A percentile compares a stretch with the other conserved stretches of the same genome.
These are phyloP conservation scores for Lepraria neglecta DNA, from an alignment of 495 filamentous ascomycete species.

Conservation along the genomic window DNA sequence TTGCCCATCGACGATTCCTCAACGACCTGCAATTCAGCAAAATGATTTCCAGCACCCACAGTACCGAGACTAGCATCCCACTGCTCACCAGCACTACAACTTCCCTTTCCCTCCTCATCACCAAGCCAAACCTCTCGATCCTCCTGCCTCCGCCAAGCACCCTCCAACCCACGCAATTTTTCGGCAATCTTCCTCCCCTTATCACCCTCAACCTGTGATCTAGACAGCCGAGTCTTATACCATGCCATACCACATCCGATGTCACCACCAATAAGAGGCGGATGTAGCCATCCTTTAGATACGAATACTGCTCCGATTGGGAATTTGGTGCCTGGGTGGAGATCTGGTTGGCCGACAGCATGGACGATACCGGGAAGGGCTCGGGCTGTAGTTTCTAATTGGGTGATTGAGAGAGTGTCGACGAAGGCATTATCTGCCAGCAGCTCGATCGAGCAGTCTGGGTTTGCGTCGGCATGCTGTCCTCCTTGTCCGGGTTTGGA, in stretches of 20 bases:
- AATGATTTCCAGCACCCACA: constrained; percentile 39
- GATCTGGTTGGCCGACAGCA: constrained; percentile 35
- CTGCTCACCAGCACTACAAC: constrained; percentile 24
- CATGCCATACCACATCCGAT: constrained; percentile 40
- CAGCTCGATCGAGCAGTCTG: constrained; percentile 22
- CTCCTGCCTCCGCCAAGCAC: constrained; percentile 28
- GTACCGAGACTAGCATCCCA: constrained; percentile 36
- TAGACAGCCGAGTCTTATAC: constrained; percentile 33
- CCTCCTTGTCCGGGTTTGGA: neutral
- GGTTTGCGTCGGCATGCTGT: constrained; percentile 11
- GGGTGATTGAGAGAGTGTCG: constrained; percentile 30
- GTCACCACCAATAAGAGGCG: constrained; percentile 38
- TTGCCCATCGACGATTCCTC: constrained; percentile 20
- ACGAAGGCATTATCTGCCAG: constrained; percentile 29
- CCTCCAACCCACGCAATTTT: constrained; percentile 34
- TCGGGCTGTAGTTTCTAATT: constrained; percentile 31
- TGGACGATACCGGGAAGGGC: constrained; percentile 33
- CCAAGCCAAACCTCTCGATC: constrained; percentile 33
- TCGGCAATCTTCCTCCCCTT: constrained; percentile 34
- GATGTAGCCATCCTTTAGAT: constrained; percentile 34
- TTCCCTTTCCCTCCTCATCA: constrained; percentile 8
- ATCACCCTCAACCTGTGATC: constrained; percentile 30
- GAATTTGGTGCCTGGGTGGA: constrained; percentile 37
- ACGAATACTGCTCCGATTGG: constrained; percentile 38
- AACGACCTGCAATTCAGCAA: constrained; percentile 33